Evolutionary conservation across 2,329 filamentous ascomycete genomes (phyloP), one percentile per base, ranked within the genome.

Genomic region (Talaromyces sp.): DNA sequence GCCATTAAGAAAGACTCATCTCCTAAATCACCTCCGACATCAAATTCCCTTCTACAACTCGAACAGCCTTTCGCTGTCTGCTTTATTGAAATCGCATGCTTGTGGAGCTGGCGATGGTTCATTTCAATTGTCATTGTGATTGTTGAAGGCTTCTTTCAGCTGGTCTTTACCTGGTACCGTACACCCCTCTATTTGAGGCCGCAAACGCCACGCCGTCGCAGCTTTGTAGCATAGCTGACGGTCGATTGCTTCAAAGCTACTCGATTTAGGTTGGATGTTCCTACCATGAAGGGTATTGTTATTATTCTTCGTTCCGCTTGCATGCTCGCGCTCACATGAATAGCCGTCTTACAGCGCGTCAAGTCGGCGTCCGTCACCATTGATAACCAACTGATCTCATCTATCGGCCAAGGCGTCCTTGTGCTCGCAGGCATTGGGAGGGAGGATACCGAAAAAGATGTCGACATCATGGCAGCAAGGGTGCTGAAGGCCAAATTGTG

Each of bases 301-400:
- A 25, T 25, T 25, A 8, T 21, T 12, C 28, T 21, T n/a, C 14
- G 12, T 28, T 28, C 14, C 28, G 25, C 16, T 28, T 25, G 8
- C 5, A 8, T 9, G 54, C 23, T 33, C 25, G 40, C 8, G 42
- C 35, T 63, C 14, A 33, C 18, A 25, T 52, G 3, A 14, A 40
- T 56, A 65, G 65, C 65, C 46, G 55, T 63, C 42, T 44, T 65
- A 39, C 95, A 99, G 78, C 86, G 95, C 67, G 95, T 99, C 58
- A 86, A 96, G 65, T 98, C 93, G 48, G 93, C 93, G 65, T 97
- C 93, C 7, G 95, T 99, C 70, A 95, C 92, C 1, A 93, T 99
- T 59, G 93, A 99, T 73, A 89, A 91, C 72, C 84, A 96, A 73
- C 80, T 96, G 33, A 85, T 99, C 52, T 98, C 95, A 1, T 90